Conservation (phyloP, 108 stramenopile genomes). For the Fistulifera solaris region DNA sequence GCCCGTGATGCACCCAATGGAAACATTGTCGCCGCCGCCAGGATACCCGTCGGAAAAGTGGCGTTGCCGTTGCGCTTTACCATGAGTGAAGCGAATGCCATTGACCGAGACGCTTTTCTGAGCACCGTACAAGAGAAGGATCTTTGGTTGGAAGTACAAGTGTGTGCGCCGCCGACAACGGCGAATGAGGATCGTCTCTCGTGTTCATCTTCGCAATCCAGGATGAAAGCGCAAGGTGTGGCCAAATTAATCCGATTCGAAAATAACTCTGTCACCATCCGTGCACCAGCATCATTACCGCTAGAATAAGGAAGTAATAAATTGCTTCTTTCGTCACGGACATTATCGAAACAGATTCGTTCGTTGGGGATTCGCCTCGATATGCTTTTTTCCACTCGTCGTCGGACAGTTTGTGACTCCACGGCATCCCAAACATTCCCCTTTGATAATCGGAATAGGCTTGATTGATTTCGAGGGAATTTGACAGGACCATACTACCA, state of each 20-base stretch:
- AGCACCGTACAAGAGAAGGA: background rate
- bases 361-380: constrained; percentile 28
- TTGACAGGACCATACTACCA: constrained; percentile 80
- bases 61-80: background rate
- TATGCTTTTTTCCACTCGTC: constrained; percentile 67
- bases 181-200: background rate
- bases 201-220: background rate
- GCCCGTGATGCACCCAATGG: too few relatives aligned
- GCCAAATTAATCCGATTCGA: constrained; percentile 1
- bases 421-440: constrained; percentile 61
- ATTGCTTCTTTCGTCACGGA: background rate
- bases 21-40: background rate
- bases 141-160: background rate
- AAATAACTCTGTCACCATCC: background rate
- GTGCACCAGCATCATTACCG: background rate
- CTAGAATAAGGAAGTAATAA: background rate
- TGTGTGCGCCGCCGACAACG: background rate
- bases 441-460: constrained; percentile 69
- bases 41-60: background rate
- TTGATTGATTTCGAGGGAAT: constrained; percentile 35
- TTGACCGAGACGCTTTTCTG: background rate
- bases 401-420: constrained; percentile 51
- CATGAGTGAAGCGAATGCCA: background rate
- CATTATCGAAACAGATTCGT: background rate
- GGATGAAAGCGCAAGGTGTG: background rate